Conservation (phyloP, 768 basidiomycete species). For the Psilocybe subaeruginosa region DNA sequence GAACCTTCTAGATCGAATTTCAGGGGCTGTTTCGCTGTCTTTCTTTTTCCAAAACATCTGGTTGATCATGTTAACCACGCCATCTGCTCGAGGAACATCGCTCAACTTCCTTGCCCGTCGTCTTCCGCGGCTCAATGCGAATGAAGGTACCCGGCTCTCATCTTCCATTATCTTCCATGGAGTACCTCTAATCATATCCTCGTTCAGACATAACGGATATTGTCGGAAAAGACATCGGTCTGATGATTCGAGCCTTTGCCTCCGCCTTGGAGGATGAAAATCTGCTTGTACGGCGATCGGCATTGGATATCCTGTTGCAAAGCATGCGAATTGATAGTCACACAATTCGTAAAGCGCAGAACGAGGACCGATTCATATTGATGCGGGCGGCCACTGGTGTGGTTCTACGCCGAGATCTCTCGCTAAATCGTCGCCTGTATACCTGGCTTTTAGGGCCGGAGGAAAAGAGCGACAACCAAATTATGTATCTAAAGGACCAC, state of each 20-base stretch:
- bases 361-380: constrained; percentile 78
- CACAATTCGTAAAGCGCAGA: constrained; percentile 67
- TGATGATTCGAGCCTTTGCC: constrained; percentile 93
- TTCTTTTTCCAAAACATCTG: constrained; percentile 98
- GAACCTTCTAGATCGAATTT: constrained; percentile 76
- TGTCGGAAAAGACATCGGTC: constrained; percentile 84
- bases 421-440: constrained; percentile 90
- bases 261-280: constrained; percentile 94
- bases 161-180: not conserved
- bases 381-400: constrained; percentile 88
- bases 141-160: constrained; percentile 57
- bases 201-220: constrained; percentile 64
- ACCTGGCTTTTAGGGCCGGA: constrained; percentile 89
- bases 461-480: constrained; percentile 76
- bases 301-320: constrained; percentile 82
- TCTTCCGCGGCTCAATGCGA: constrained; percentile 67
- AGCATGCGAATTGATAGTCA: constrained; percentile 74
- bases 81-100: constrained; percentile 82
- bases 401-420: constrained; percentile 90
- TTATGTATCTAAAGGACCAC: constrained; percentile 68
- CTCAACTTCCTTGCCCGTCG: constrained; percentile 86
- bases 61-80: constrained; percentile 90
- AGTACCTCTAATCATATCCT: not conserved
- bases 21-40: constrained; percentile 79
- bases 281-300: constrained; percentile 83